Conservation (phyloP, 441 rosid genomes). For the Croton laevigatus region DNA sequence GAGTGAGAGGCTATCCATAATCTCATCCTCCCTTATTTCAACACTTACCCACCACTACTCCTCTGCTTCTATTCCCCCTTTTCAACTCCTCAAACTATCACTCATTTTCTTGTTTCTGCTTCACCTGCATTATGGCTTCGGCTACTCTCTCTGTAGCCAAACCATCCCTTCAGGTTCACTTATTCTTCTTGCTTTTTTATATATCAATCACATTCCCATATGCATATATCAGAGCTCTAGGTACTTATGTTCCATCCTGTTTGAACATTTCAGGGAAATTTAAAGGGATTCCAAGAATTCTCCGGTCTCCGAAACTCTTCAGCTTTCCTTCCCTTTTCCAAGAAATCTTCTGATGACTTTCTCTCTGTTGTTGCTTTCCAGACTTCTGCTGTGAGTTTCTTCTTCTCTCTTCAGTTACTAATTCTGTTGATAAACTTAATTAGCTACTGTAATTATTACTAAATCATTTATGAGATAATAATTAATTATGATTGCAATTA, state of each 20-base stretch:
- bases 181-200: conserved; percentile 1
- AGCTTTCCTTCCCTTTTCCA: conserved; percentile 52
- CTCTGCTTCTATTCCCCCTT: too few species aligned
- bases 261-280: conserved; percentile 36
- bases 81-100: not conserved
- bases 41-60: conserved; percentile 10
- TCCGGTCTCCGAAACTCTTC: conserved; percentile 73
- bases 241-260: not conserved
- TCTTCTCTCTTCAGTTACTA: not conserved
- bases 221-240: not conserved
- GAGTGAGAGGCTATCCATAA: conserved; percentile 68
- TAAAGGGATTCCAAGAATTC: conserved; percentile 70
- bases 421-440: not conserved
- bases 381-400: conserved; percentile 73
- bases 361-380: conserved; percentile 64
- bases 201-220: not conserved
- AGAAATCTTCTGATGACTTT: conserved; percentile 72
- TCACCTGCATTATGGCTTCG: conserved; percentile 63
- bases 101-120: not conserved
- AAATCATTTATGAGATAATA: too few species aligned
- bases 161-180: conserved; percentile 74
- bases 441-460: too few species aligned
- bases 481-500: too few species aligned
- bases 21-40: conserved; percentile 57
- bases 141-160: conserved; percentile 87